A percentile compares a stretch with the other conserved stretches of the same genome.
Conservation (phyloP, 2,329 filamentous ascomycete genomes). For the Gliomastix tumulicola region DNA sequence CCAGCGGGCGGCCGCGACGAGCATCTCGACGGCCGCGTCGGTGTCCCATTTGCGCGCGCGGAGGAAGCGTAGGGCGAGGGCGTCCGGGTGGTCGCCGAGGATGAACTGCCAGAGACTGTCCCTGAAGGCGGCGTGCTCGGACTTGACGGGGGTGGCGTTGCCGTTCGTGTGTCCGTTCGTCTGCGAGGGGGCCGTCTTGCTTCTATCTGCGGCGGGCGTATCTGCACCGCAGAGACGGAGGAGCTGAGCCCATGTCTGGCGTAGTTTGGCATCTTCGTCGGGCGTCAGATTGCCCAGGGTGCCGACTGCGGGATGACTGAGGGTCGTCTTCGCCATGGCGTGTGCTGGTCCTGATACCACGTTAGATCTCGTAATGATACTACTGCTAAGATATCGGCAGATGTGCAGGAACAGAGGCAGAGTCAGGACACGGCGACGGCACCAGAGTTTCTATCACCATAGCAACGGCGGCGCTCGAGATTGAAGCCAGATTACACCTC, state of each 20-base stretch:
- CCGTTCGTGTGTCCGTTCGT: too few relatives aligned
- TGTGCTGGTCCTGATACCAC: too few relatives aligned
- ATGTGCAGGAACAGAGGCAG: too few relatives aligned
- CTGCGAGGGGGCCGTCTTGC: not conserved
- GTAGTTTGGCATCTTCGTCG: constrained; percentile 13
- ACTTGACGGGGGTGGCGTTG: not conserved
- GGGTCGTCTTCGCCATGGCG: too few relatives aligned
- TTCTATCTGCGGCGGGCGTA: not conserved
- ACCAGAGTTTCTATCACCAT: too few relatives aligned
- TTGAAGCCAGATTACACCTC: too few relatives aligned
- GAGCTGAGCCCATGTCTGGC: constrained; percentile 13
- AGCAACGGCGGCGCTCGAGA: too few relatives aligned
- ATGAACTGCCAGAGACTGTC: constrained; percentile 7
- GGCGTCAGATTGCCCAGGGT: constrained; percentile 7
- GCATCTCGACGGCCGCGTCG: constrained; percentile 27
- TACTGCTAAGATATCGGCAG: too few relatives aligned
- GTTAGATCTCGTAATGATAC: too few relatives aligned
- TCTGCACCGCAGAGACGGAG: constrained; percentile 11
- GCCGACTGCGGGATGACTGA: too few relatives aligned
- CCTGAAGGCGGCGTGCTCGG: not conserved
- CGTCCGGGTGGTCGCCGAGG: constrained; percentile 27
- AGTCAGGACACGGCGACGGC: too few relatives aligned
- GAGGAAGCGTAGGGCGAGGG: constrained; percentile 27
- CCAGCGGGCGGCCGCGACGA: constrained; percentile 28
- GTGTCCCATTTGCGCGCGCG: constrained; percentile 32